Percentiles rank a stretch among this genome's conserved stretches.
phyloP scores from a whole-genome alignment of 805 yeast species.

The Saturnispora sekii region DNA sequence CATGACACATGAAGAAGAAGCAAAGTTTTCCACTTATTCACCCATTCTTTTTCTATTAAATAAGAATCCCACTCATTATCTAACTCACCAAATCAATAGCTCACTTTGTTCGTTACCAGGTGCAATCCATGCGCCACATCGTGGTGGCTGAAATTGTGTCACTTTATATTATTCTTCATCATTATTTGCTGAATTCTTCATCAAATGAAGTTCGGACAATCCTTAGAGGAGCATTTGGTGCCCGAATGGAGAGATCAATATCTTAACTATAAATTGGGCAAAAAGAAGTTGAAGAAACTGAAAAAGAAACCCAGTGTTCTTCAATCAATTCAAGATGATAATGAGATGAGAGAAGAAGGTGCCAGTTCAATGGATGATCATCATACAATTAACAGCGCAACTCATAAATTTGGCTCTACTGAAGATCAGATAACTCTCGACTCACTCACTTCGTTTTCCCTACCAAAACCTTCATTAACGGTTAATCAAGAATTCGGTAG shows the following conservation, averaged over 20 bases:
- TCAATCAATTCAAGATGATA: neutral
- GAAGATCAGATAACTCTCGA: neutral
- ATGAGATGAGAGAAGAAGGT: neutral
- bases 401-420: neutral
- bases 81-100: too few species aligned
- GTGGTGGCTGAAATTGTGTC: too few species aligned
- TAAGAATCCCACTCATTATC: too few species aligned
- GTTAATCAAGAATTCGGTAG: too few species aligned
- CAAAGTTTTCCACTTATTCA: too few species aligned
- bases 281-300: constrained; percentile 29
- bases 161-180: too few species aligned
- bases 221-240: constrained; percentile 55
- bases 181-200: too few species aligned
- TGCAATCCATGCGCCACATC: too few species aligned
- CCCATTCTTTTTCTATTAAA: too few species aligned
- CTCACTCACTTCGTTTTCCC: neutral
- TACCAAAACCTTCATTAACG: neutral
- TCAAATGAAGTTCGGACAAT: constrained; percentile 60
- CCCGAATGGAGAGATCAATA: constrained; percentile 90
- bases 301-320: constrained; percentile 12
- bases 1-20: too few species aligned
- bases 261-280: constrained; percentile 53
- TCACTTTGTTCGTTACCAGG: too few species aligned
- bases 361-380: neutral
- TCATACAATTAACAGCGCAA: neutral